A percentile compares a stretch with the other conserved stretches of the same genome.
phyloP scores from a whole-genome alignment of 1,284 basidiomycete genomes.

The Golubevia pallescens region DNA sequence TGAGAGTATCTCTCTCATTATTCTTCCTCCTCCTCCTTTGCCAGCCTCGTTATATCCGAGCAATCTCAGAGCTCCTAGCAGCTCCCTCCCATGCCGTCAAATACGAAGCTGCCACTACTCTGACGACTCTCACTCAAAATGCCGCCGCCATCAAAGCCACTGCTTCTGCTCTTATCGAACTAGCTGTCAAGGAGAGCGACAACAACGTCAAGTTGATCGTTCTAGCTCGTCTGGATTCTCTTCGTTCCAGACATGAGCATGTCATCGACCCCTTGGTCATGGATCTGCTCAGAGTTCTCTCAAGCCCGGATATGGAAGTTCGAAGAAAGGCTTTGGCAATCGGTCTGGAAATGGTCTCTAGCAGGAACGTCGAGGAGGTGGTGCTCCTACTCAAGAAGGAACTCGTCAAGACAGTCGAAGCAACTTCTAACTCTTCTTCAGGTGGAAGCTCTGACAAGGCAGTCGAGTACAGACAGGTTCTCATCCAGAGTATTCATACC shows the following conservation, averaged over 20 bases:
- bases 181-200: conserved; percentile 93
- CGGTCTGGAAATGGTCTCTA: conserved; percentile 90
- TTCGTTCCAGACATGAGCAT: conserved; percentile 86
- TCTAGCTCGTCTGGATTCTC: conserved; percentile 83
- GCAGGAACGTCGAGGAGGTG: conserved; percentile 96
- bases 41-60: conserved; percentile 87
- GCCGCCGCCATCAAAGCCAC: conserved; percentile 95
- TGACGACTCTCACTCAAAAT: conserved; percentile 94
- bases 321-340: conserved; percentile 88
- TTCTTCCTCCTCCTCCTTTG: neutral
- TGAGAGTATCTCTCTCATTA: too few relatives aligned
- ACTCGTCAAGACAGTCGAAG: conserved; percentile 76
- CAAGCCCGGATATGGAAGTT: conserved; percentile 95
- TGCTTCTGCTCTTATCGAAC: conserved; percentile 84
- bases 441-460: conserved; percentile 57
- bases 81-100: conserved; percentile 92
- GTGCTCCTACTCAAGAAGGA: conserved; percentile 97
- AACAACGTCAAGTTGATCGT: conserved; percentile 99
- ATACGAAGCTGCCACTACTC: conserved; percentile 94
- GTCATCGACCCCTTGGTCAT: conserved; percentile 91
- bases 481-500: conserved; percentile 96
- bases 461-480: conserved; percentile 90
- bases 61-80: conserved; percentile 92
- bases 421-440: conserved; percentile 68
- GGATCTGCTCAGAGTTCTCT: conserved; percentile 91